phyloP scores from a whole-genome alignment of 352 stramenopile species.

The Globisporangium mamillatum region DNA sequence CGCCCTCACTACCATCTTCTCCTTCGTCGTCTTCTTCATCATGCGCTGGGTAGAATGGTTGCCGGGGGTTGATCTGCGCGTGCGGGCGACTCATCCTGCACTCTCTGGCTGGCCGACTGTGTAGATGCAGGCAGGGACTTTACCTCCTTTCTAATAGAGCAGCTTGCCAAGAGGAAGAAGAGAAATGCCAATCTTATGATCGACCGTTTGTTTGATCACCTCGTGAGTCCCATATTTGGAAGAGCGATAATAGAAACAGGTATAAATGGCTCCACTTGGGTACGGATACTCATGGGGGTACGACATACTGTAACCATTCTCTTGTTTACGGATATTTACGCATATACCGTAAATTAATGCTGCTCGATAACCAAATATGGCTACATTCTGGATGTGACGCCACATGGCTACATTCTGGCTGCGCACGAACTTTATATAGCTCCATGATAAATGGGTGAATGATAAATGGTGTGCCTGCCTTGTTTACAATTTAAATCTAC shows the following conservation, averaged over 20 bases:
- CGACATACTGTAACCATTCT: background rate
- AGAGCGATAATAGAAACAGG: background rate
- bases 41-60: background rate
- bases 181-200: background rate
- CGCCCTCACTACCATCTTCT: background rate
- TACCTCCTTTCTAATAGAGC: background rate
- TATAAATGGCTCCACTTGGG: background rate
- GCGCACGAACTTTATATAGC: background rate
- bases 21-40: slow-evolving; percentile 11
- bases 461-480: background rate
- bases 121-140: background rate
- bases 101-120: background rate
- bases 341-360: too few relatives aligned
- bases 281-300: background rate
- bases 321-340: background rate
- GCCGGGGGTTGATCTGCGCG: slow-evolving; percentile 10
- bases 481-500: slow-evolving; percentile 1
- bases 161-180: background rate
- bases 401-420: background rate
- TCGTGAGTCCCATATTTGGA: background rate
- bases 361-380: too few relatives aligned
- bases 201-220: too few relatives aligned
- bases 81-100: slow-evolving; percentile 9
- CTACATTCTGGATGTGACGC: too few relatives aligned
- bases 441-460: background rate